Conservation (phyloP, 495 filamentous ascomycete genomes). For the Oleoguttula mirabilis region DNA sequence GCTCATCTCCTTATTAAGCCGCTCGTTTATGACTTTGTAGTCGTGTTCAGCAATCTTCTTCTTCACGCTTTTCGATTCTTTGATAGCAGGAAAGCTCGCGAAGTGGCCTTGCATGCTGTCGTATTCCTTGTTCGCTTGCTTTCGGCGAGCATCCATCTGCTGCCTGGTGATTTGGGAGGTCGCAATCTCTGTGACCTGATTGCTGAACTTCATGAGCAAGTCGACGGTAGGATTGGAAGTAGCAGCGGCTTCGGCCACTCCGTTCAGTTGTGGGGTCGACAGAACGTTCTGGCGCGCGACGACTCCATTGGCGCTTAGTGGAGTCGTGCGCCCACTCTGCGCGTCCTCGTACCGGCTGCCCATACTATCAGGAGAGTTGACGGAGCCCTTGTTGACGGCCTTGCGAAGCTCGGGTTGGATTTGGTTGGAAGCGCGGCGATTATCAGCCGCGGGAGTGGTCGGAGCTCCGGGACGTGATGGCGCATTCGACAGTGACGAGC, state of each 20-base stretch:
- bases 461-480: too few relatives aligned
- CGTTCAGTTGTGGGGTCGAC: neutral
- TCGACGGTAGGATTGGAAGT: neutral
- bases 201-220: neutral
- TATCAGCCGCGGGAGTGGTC: too few relatives aligned
- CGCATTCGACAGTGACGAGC: too few relatives aligned
- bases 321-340: slow-evolving; percentile 7
- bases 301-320: slow-evolving; percentile 1
- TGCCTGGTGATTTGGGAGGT: neutral
- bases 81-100: slow-evolving; percentile 1
- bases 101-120: neutral
- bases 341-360: slow-evolving; percentile 5
- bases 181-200: neutral
- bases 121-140: slow-evolving; percentile 1
- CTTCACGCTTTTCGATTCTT: slow-evolving; percentile 3
- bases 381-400: neutral
- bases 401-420: neutral
- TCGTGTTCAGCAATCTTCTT: neutral
- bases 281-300: neutral
- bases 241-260: neutral
- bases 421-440: neutral
- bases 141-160: neutral
- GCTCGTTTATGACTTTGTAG: neutral
- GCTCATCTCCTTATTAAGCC: neutral
- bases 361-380: slow-evolving; percentile 8